These are phyloP conservation scores for Artomyces pyxidatus DNA, from an alignment of 768 basidiomycete genomes.

Conservation along the genomic window DNA sequence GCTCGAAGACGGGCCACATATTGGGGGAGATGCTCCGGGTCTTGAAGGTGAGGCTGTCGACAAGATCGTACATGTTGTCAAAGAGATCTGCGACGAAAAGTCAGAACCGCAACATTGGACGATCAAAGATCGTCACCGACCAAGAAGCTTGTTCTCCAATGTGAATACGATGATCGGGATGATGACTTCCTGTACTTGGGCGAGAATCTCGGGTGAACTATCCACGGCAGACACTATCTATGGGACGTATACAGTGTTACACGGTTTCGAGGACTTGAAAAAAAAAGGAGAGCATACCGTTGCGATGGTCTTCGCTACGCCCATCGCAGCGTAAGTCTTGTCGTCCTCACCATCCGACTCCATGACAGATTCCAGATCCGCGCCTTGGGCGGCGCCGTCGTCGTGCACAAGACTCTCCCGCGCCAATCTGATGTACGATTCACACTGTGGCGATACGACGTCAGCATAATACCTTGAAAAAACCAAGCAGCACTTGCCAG, in stretches of 20 bases:
- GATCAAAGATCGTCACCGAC: conserved; percentile 37
- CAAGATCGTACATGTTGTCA: conserved; percentile 81
- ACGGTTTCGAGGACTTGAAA: background rate
- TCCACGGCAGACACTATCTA: conserved; percentile 75
- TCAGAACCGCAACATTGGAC: background rate
- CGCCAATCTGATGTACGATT: conserved; percentile 74
- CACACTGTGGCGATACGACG: conserved; percentile 57
- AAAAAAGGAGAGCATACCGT: conserved; percentile 39
- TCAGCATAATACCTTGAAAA: background rate
- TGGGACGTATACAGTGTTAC: background rate
- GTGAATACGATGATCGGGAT: conserved; percentile 73
- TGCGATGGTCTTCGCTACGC: conserved; percentile 75
- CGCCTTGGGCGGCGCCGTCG: conserved; percentile 38
- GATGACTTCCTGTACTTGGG: conserved; percentile 74
- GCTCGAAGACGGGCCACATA: conserved; percentile 85
- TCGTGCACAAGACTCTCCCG: conserved; percentile 51
- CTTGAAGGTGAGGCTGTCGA: conserved; percentile 81
- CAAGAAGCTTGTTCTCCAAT: conserved; percentile 67
- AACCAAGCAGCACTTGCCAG: conserved; percentile 41
- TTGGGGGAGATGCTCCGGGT: conserved; percentile 63
- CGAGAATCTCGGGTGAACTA: conserved; percentile 62
- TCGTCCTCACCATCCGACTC: conserved; percentile 59
- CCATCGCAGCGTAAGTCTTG: conserved; percentile 84
- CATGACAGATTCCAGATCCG: conserved; percentile 49
- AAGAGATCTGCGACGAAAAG: conserved; percentile 51